These are phyloP conservation scores for Calvatia gigantea DNA, from an alignment of 768 basidiomycete species.

Conservation along the genomic window DNA sequence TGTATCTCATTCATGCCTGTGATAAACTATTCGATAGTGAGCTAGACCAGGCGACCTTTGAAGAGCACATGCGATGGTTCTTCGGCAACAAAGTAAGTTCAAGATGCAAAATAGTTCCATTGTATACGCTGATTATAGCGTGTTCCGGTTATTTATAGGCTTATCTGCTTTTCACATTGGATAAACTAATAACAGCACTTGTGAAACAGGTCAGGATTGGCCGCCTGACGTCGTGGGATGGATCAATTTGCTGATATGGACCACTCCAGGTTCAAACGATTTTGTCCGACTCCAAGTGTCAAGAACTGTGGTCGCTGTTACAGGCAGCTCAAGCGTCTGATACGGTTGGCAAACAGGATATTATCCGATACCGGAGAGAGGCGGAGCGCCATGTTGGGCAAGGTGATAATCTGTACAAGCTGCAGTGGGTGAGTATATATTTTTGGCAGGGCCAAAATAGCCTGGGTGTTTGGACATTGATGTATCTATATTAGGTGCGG, in stretches of 20 bases:
- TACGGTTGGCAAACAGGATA: conserved; percentile 54
- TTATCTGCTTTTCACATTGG: conserved; percentile 89
- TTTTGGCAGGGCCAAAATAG: conserved; percentile 13
- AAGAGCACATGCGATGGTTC: conserved; percentile 95
- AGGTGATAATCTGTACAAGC: conserved; percentile 73
- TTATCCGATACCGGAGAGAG: conserved; percentile 75
- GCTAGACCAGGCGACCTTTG: conserved; percentile 87
- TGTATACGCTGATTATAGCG: conserved; percentile 13
- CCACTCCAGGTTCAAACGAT: conserved; percentile 76
- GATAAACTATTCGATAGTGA: conserved; percentile 94
- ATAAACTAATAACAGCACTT: conserved; percentile 85
- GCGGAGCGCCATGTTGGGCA: conserved; percentile 72
- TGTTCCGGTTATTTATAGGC: conserved; percentile 51
- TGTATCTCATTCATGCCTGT: conserved; percentile 84
- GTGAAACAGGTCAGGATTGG: conserved; percentile 77
- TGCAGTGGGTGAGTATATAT: conserved; percentile 68
- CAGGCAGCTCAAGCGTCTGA: conserved; percentile 58
- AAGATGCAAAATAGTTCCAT: neutral
- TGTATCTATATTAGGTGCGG: conserved; percentile 40
- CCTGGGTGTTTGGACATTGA: conserved; percentile 11
- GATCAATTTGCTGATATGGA: conserved; percentile 2
- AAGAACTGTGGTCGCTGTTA: conserved; percentile 78
- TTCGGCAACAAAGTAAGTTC: conserved; percentile 76
- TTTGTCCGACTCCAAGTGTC: conserved; percentile 78
- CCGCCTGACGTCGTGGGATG: neutral